These are phyloP conservation scores for Chlamydomonas schloesseri DNA, from an alignment of 139 green algal species.

Conservation along the genomic window DNA sequence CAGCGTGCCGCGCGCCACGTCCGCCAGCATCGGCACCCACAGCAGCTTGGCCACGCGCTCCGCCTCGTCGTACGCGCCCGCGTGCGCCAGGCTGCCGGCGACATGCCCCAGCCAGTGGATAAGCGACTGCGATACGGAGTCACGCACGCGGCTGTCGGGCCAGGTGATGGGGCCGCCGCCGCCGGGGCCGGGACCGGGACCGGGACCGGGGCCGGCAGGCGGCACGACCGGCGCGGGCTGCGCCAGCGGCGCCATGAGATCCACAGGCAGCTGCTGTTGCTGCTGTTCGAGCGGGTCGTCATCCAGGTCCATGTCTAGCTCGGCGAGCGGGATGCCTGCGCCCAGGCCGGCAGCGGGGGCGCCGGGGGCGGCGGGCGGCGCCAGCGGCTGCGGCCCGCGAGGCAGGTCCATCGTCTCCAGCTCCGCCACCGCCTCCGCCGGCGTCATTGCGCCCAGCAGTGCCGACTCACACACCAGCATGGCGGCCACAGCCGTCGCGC, in stretches of 20 bases:
- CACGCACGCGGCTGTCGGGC: not conserved
- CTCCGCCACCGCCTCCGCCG: not conserved
- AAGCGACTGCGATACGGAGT: slow-evolving; percentile 8
- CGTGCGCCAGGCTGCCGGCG: not conserved
- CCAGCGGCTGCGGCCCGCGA: not conserved
- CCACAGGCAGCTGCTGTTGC: too few relatives aligned
- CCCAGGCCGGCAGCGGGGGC: too few relatives aligned
- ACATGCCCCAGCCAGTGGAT: slow-evolving; percentile 21
- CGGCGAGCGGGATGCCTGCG: too few relatives aligned
- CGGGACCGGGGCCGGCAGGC: too few relatives aligned
- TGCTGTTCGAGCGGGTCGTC: too few relatives aligned
- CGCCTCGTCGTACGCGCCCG: not conserved
- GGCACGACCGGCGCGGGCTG: too few relatives aligned
- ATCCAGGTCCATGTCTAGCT: too few relatives aligned
- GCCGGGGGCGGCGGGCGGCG: not conserved
- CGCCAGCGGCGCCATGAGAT: too few relatives aligned
- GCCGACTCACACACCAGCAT: not conserved
- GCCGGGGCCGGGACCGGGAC: too few relatives aligned
- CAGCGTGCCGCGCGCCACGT: not conserved
- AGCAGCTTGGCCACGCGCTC: slow-evolving; percentile 1
- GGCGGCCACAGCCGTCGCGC: not conserved
- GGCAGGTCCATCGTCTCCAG: slow-evolving; percentile 22
- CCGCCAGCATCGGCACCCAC: slow-evolving; percentile 4
- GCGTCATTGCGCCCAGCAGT: not conserved
- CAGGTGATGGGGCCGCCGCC: not conserved